phyloP scores from a whole-genome alignment of 176 grass and related monocot species.

The Cymbopogon citratus region DNA sequence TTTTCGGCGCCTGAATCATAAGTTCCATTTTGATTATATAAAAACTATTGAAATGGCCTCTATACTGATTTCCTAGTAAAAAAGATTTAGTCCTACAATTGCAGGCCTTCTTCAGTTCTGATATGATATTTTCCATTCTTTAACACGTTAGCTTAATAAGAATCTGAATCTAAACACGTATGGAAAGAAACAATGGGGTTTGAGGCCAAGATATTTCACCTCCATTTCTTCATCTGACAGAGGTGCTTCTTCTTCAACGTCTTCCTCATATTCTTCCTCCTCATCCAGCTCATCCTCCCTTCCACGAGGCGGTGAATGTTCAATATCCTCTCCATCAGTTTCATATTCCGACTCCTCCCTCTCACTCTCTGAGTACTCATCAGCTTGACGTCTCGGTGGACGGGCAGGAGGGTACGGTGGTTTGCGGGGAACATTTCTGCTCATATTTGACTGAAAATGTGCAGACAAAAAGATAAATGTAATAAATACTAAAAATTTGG shows the following conservation, averaged over 20 bases:
- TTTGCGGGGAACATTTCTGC: slow-evolving; percentile 46
- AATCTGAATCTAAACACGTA: background rate
- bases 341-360: slow-evolving; percentile 91
- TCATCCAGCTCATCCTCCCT: slow-evolving; percentile 73
- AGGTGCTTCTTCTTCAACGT: slow-evolving; percentile 53
- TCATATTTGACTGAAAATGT: slow-evolving; percentile 32
- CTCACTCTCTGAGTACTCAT: slow-evolving; percentile 72
- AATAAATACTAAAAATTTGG: background rate
- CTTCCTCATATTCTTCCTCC: slow-evolving; percentile 88
- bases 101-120: too few relatives aligned
- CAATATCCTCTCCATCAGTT: slow-evolving; percentile 81
- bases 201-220: slow-evolving; percentile 34
- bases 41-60: background rate
- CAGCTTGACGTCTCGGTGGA: slow-evolving; percentile 37
- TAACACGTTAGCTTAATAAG: background rate
- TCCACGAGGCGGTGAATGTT: slow-evolving; percentile 45
- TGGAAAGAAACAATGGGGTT: background rate
- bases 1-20: slow-evolving; percentile 47
- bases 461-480: slow-evolving; percentile 18
- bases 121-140: too few relatives aligned
- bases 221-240: slow-evolving; percentile 72
- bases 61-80: background rate
- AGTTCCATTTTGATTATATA: background rate
- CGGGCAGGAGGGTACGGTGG: slow-evolving; percentile 50
- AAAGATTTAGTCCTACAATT: too few relatives aligned